A percentile compares a stretch with the other conserved stretches of the same genome.
Evolutionary conservation across 495 filamentous ascomycete genomes (phyloP).

Genomic region (Trichoderma gamsii): DNA sequence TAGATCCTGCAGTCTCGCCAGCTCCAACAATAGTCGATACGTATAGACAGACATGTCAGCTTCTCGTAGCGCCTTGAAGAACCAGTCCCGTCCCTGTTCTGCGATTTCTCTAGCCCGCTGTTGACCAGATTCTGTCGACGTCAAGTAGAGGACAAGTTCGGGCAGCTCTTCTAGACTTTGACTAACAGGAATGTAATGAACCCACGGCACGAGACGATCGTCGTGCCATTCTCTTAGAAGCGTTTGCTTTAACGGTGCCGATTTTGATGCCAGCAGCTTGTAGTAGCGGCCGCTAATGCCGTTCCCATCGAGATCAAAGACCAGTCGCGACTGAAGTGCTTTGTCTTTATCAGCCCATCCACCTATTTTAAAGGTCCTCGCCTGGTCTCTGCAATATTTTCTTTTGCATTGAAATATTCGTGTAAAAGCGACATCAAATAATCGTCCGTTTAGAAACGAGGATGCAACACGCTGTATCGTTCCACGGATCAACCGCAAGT

Average conservation of each 20-base stretch:
- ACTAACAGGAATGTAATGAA: constrained; percentile 48
- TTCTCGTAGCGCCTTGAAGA: constrained; percentile 30
- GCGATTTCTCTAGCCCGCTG: constrained; percentile 37
- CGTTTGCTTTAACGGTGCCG: constrained; percentile 42
- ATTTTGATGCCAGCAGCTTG: constrained; percentile 39
- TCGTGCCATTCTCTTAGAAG: constrained; percentile 55
- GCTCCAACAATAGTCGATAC: constrained; percentile 42
- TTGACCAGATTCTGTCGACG: constrained; percentile 29
- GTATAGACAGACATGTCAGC: constrained; percentile 38
- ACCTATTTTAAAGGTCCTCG: constrained; percentile 22
- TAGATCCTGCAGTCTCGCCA: constrained; percentile 33
- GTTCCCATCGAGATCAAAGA: constrained; percentile 54
- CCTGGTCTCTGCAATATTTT: constrained; percentile 18
- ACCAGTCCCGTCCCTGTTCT: constrained; percentile 39
- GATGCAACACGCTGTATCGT: not conserved
- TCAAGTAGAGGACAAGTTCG: constrained; percentile 37
- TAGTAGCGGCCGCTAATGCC: constrained; percentile 47
- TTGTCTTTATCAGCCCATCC: constrained; percentile 9
- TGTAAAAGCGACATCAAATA: constrained; percentile 21
- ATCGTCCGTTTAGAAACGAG: constrained; percentile 13
- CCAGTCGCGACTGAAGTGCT: constrained; percentile 20
- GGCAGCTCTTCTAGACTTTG: constrained; percentile 42
- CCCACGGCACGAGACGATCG: constrained; percentile 48
- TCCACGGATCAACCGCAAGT: not conserved
- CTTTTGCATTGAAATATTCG: constrained; percentile 20